Conservation (phyloP, 768 basidiomycete genomes). For the Auriculariales sp. region DNA sequence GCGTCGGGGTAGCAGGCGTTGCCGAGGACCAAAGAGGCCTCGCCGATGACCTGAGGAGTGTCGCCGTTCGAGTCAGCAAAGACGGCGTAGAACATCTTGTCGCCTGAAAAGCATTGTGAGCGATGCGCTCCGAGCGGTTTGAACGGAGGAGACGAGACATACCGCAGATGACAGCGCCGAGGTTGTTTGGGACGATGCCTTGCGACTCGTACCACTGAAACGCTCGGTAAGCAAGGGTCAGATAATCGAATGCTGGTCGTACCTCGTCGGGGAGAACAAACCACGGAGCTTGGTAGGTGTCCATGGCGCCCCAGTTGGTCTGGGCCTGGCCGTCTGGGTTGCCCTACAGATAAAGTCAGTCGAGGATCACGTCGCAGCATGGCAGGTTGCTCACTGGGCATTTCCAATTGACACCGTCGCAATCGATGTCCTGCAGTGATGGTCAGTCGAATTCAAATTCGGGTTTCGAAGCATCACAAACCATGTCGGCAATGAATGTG, state of each 20-base stretch:
- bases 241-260: too few relatives aligned
- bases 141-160: too few relatives aligned
- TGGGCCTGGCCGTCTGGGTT: background rate
- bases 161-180: background rate
- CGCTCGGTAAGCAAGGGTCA: too few relatives aligned
- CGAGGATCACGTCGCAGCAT: background rate
- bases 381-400: background rate
- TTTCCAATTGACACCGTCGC: background rate
- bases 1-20: background rate
- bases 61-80: background rate
- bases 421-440: background rate
- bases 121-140: too few relatives aligned
- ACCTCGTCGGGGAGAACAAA: background rate
- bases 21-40: background rate
- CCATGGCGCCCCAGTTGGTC: background rate
- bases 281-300: background rate
- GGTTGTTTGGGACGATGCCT: background rate
- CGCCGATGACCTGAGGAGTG: background rate
- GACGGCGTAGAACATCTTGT: background rate
- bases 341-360: background rate
- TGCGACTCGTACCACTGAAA: background rate
- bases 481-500: slow-evolving; percentile 1
- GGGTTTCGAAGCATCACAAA: too few relatives aligned
- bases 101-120: too few relatives aligned
- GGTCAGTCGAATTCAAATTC: too few relatives aligned